phyloP scores from a whole-genome alignment of 495 filamentous ascomycete species.

The Hyaloscypha variabilis region DNA sequence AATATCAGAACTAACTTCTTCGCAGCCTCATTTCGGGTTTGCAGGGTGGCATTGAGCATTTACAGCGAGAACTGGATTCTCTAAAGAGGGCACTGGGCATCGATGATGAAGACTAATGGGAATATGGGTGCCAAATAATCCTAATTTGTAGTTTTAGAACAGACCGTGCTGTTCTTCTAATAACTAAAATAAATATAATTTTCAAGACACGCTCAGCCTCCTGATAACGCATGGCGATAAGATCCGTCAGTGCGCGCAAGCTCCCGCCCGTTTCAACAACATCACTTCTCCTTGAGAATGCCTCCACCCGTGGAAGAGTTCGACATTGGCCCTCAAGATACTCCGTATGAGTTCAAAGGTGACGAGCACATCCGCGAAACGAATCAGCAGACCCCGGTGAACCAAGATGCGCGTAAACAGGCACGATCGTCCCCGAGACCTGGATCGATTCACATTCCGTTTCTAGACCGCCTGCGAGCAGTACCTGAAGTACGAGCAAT shows the following conservation, averaged over 20 bases:
- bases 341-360: not conserved
- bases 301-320: slow-evolving; percentile 10
- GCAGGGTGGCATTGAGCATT: slow-evolving; percentile 31
- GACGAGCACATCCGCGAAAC: slow-evolving; percentile 1
- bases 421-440: not conserved
- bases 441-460: slow-evolving; percentile 2
- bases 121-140: not conserved
- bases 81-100: slow-evolving; percentile 32
- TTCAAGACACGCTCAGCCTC: not conserved
- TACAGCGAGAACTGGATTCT: slow-evolving; percentile 29
- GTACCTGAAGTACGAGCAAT: slow-evolving; percentile 22
- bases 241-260: not conserved
- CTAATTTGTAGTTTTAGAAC: slow-evolving; percentile 1
- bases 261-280: slow-evolving; percentile 4
- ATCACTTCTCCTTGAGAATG: slow-evolving; percentile 7
- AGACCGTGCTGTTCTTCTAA: not conserved
- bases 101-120: slow-evolving; percentile 25
- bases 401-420: not conserved
- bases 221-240: slow-evolving; percentile 5
- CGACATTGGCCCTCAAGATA: not conserved
- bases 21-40: slow-evolving; percentile 25
- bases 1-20: not conserved
- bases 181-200: slow-evolving; percentile 6
- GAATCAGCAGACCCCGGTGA: not conserved
- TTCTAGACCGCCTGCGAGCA: slow-evolving; percentile 16